phyloP scores from a whole-genome alignment of 2,329 filamentous ascomycete species.

The Aspergillus carbonarius region DNA sequence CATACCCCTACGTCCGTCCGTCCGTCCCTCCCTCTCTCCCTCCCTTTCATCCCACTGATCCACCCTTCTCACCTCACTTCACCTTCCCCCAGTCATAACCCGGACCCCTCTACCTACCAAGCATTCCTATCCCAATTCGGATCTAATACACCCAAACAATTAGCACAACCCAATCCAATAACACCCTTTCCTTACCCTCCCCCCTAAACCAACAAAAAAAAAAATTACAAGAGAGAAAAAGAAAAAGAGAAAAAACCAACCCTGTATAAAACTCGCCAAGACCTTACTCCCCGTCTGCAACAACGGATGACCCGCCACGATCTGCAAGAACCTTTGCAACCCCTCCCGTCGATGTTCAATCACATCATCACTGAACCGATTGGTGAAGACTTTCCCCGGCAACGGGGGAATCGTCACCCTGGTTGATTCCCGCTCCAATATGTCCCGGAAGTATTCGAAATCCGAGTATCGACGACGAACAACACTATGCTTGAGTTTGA shows the following conservation, averaged over 20 bases:
- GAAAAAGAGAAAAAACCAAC: slow-evolving; percentile 52
- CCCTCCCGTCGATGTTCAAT: slow-evolving; percentile 92
- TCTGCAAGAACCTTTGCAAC: slow-evolving; percentile 92
- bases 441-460: slow-evolving; percentile 98
- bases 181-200: neutral
- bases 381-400: slow-evolving; percentile 96
- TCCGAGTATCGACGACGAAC: slow-evolving; percentile 95
- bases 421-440: slow-evolving; percentile 90
- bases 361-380: slow-evolving; percentile 96
- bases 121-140: slow-evolving; percentile 81
- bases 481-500: slow-evolving; percentile 86
- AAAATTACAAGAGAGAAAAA: no score
- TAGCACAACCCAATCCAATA: slow-evolving; percentile 4
- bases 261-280: slow-evolving; percentile 92
- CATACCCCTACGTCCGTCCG: neutral
- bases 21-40: neutral
- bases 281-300: slow-evolving; percentile 98
- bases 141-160: slow-evolving; percentile 33
- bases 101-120: slow-evolving; percentile 56
- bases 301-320: slow-evolving; percentile 93
- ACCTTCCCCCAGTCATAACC: neutral
- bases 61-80: no score
- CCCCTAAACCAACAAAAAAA: slow-evolving; percentile 4
- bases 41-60: neutral
- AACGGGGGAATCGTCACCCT: slow-evolving; percentile 93